phyloP scores from a whole-genome alignment of 1,139 yeast species.

The Taiozyma sp. region DNA sequence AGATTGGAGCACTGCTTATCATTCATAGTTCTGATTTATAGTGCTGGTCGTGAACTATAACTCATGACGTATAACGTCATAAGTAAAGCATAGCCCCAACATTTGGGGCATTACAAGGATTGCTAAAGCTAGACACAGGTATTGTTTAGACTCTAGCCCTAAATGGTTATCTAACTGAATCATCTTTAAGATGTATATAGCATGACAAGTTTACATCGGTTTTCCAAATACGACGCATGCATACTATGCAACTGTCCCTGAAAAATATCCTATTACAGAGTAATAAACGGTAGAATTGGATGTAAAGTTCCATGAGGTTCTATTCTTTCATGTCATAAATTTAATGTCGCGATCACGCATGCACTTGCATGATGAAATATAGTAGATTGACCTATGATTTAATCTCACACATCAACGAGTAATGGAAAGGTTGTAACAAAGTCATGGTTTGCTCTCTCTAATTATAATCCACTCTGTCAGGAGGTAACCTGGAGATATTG shows the following conservation, averaged over 20 bases:
- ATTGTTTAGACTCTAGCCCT: too few relatives aligned
- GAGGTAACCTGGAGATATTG: not conserved
- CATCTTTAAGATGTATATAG: not conserved
- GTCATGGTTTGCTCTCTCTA: not conserved
- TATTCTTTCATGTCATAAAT: not conserved
- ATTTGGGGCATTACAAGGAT: too few relatives aligned
- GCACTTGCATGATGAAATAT: not conserved
- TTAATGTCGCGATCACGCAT: not conserved
- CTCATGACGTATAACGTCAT: too few relatives aligned
- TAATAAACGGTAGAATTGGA: not conserved
- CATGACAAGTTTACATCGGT: not conserved
- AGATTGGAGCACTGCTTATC: too few relatives aligned
- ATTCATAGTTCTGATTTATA: too few relatives aligned
- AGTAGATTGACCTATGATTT: not conserved
- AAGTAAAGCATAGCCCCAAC: too few relatives aligned
- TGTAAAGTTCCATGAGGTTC: not conserved
- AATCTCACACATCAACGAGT: not conserved
- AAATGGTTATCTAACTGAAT: too few relatives aligned
- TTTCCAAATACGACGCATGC: not conserved
- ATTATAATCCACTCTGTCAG: not conserved
- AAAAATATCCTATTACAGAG: not conserved
- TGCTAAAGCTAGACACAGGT: too few relatives aligned
- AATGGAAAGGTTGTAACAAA: not conserved
- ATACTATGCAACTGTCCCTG: not conserved
- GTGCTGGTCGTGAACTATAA: too few relatives aligned